A percentile compares a stretch with the other conserved stretches of the same genome.
Evolutionary conservation across 305 asterid genomes (phyloP).

Genomic region (Stenogyne calaminthoides): DNA sequence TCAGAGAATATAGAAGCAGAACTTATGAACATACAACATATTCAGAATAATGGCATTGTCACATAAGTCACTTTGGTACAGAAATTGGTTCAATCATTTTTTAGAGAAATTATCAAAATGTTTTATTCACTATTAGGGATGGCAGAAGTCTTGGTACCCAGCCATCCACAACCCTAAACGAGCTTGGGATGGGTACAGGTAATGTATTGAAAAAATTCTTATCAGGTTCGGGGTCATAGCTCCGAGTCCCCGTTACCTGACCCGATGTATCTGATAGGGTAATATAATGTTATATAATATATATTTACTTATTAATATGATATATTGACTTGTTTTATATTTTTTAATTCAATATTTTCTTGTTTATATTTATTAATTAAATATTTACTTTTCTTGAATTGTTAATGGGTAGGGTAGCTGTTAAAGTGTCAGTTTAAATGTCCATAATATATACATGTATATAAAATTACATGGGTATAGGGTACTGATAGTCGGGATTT

Average conservation of each 20-base stretch:
- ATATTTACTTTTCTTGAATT: neutral
- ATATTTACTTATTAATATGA: too few relatives aligned
- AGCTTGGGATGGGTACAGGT: neutral
- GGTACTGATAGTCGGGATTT: too few relatives aligned
- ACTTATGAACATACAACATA: neutral
- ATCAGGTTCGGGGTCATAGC: neutral
- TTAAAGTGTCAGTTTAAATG: neutral
- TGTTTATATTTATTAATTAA: too few relatives aligned
- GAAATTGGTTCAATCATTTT: neutral
- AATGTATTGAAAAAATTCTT: neutral
- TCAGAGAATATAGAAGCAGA: neutral
- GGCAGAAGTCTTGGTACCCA: neutral
- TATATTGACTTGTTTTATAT: too few relatives aligned
- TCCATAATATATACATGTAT: neutral
- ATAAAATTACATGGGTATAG: neutral
- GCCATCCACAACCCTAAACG: neutral
- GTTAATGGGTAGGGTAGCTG: neutral
- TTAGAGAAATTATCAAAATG: neutral
- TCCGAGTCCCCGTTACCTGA: neutral
- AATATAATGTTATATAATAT: neutral
- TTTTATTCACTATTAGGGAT: neutral
- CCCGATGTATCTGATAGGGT: neutral
- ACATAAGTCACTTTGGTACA: neutral
- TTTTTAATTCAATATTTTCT: neutral
- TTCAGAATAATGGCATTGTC: neutral